Evolutionary conservation across 257 asterid genomes (phyloP).

Genomic region (Ilex aquifolium): DNA sequence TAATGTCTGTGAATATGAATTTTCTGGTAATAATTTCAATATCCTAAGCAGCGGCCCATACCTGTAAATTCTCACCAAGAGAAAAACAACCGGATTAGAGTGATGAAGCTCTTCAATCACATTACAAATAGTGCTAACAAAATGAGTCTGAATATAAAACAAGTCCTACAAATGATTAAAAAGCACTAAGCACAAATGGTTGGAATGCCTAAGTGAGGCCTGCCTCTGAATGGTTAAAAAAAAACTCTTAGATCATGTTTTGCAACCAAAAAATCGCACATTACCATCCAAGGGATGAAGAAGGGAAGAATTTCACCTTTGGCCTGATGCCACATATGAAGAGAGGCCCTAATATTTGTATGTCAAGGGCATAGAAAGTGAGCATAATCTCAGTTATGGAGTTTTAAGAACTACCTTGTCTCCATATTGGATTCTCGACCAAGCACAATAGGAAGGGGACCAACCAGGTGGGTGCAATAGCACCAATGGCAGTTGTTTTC

Average conservation of each 20-base stretch:
- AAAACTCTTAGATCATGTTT: constrained; percentile 4
- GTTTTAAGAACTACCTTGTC: constrained; percentile 47
- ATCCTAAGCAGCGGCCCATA: constrained; percentile 75
- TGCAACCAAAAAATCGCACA: background rate
- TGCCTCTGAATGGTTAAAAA: background rate
- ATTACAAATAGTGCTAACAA: background rate
- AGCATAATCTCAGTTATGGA: background rate
- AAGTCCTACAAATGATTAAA: background rate
- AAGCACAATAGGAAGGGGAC: constrained; percentile 91
- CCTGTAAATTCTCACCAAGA: constrained; percentile 26
- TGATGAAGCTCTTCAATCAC: background rate
- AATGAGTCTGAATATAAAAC: background rate
- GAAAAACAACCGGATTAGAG: no score
- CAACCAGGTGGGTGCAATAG: constrained; percentile 97
- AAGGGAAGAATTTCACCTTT: background rate
- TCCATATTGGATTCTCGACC: constrained; percentile 87
- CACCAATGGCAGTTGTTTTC: constrained; percentile 83
- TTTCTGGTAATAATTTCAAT: no score
- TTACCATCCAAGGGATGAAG: background rate
- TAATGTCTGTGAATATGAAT: no score
- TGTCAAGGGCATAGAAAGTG: no score
- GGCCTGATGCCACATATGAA: background rate
- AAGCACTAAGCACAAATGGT: background rate
- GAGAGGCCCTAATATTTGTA: no score
- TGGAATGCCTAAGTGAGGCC: no score